These are phyloP conservation scores for Xylariaceae sp. DNA, from an alignment of 2,329 filamentous ascomycete species.

Conservation along the genomic window DNA sequence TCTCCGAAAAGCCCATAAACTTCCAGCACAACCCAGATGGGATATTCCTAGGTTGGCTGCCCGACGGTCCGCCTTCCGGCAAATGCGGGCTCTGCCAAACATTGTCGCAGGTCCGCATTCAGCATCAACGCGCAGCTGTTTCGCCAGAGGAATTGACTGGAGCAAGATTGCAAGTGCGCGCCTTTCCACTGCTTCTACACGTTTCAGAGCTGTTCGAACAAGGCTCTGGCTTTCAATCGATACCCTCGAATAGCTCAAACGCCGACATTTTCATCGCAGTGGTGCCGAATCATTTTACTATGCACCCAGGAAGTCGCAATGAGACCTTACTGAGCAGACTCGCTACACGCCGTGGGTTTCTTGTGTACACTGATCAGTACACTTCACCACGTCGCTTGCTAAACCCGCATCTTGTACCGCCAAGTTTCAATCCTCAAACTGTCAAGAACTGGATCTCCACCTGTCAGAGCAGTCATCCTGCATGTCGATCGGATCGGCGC, in stretches of 20 bases:
- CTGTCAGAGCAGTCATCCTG: not conserved
- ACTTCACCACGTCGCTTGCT: not conserved
- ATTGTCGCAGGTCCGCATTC: not conserved
- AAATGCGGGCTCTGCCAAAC: not conserved
- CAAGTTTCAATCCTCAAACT: not conserved
- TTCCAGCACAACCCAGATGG: not conserved
- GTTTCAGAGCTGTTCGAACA: not conserved
- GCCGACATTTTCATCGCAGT: not conserved
- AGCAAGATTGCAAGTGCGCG: not conserved
- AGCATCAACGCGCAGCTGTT: not conserved
- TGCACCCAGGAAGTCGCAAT: not conserved
- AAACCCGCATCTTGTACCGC: not conserved
- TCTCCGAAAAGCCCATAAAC: not conserved
- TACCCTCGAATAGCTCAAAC: not conserved
- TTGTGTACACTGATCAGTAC: not conserved
- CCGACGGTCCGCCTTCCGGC: not conserved
- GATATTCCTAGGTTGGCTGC: not conserved
- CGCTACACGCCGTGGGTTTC: not conserved
- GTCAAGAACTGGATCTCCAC: not conserved
- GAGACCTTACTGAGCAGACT: not conserved
- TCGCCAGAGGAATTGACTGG: not conserved
- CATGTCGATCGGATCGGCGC: not conserved
- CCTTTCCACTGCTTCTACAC: slow-evolving; percentile 2
- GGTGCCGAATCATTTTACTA: not conserved
- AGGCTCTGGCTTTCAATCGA: not conserved